Evolutionary conservation across 768 basidiomycete genomes (phyloP).

Genomic region (Podaxis sp.): DNA sequence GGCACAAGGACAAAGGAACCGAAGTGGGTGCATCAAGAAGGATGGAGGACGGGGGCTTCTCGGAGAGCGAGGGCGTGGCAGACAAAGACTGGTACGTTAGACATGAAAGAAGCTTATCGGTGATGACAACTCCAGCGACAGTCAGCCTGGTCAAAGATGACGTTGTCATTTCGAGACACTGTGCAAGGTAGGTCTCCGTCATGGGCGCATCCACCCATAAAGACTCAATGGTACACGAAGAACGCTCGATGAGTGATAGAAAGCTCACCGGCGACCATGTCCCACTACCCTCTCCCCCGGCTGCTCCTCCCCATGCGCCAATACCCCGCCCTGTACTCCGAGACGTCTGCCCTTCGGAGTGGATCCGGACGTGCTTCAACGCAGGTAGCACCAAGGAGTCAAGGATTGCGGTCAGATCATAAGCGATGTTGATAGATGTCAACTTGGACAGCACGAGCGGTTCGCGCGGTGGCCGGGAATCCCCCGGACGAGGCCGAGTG

Average conservation of each 20-base stretch:
- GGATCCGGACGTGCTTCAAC: conserved; percentile 29
- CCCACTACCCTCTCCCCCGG: conserved; percentile 10
- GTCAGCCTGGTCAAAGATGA: conserved; percentile 24
- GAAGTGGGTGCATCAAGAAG: neutral
- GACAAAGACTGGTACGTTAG: conserved; percentile 17
- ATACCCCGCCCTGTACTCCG: conserved; percentile 13
- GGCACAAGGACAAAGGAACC: conserved; percentile 15
- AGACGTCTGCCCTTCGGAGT: conserved; percentile 12
- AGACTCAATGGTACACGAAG: conserved; percentile 27
- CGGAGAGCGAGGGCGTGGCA: neutral
- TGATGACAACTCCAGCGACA: conserved; percentile 23
- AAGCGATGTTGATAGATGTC: conserved; percentile 29
- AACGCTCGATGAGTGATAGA: conserved; percentile 27
- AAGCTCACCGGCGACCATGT: conserved; percentile 27
- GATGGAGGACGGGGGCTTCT: neutral
- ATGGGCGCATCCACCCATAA: conserved; percentile 28
- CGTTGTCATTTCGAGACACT: conserved; percentile 24
- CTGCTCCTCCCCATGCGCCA: conserved; percentile 14
- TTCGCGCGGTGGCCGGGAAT: conserved; percentile 19
- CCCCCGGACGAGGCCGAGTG: conserved; percentile 24
- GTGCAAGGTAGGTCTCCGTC: conserved; percentile 25
- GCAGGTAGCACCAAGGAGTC: conserved; percentile 30
- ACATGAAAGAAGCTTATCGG: conserved; percentile 22
- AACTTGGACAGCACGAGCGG: conserved; percentile 30
- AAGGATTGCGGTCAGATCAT: conserved; percentile 28